phyloP scores from a whole-genome alignment of 441 rosid genomes.

The Jatropha multifida region DNA sequence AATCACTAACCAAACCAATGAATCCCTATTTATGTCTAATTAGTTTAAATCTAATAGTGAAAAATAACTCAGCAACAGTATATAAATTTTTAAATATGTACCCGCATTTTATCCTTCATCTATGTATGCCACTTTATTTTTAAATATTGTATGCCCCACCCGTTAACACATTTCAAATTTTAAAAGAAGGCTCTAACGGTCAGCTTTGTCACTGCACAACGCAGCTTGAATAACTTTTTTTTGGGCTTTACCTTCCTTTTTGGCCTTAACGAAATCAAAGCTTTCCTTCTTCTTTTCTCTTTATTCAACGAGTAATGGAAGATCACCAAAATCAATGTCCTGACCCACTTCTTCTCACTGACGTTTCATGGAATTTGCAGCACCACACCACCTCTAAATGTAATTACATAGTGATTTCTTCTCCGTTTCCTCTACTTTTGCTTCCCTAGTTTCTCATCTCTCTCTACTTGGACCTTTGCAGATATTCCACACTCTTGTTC shows the following conservation, averaged over 20 bases:
- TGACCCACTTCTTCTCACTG: conserved; percentile 52
- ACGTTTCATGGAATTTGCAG: conserved; percentile 39
- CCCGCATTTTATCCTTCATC: too few relatives aligned
- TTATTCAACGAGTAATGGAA: conserved; percentile 34
- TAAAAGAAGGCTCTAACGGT: conserved; percentile 40
- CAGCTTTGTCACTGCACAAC: conserved; percentile 23
- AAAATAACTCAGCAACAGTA: too few relatives aligned
- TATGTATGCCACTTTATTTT: too few relatives aligned
- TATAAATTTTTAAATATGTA: too few relatives aligned
- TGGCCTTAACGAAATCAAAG: conserved; percentile 32
- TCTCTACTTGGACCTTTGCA: conserved; percentile 18
- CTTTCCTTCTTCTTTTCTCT: conserved; percentile 3
- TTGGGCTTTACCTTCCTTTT: background rate
- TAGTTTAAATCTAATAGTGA: too few relatives aligned
- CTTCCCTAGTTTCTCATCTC: background rate
- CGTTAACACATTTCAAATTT: conserved; percentile 40
- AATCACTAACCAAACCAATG: too few relatives aligned
- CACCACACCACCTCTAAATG: conserved; percentile 21
- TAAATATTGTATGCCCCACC: background rate
- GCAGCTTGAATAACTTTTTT: background rate
- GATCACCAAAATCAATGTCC: conserved; percentile 32
- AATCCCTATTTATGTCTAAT: too few relatives aligned
- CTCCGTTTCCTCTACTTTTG: background rate
- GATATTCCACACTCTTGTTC: conserved; percentile 24
- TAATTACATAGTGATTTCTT: conserved; percentile 21